Base-by-base conservation (phyloP, 1,284 basidiomycete species). In the Papiliotrema nemorosa region DNA sequence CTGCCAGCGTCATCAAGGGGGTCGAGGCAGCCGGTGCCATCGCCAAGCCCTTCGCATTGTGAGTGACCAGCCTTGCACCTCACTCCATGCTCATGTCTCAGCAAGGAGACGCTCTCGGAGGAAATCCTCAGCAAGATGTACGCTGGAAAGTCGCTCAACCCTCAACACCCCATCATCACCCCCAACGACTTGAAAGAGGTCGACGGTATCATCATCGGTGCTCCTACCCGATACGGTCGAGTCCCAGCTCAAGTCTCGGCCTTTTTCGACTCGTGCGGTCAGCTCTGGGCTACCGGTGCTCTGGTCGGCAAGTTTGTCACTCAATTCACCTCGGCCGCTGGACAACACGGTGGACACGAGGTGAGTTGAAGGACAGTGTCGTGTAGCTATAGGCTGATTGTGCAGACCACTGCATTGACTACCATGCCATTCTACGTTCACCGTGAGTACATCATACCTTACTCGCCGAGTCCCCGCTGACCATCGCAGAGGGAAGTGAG, bases 61-160 rank as follows among this genome's bases (percentile, higher is more conserved):
- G 46, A 48, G 48, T 50, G 44, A 10, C 25, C 37, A 9, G 20
- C 6, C 42, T n/a, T 33, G n/a, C n/a, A 12, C 47, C 7, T 5
- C 6, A 34, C 31, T 45, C 13, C 27, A 5, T 26, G 7, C 47
- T 35, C 18, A 29, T 43, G 35, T 33, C 22, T 42, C 73, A 83
- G 93, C 63, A 76, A 84, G 49, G 92, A 97, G 79, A 96, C 90
- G 7, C 84, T 94, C 50, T 70, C 85, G 2, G 74, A 82, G n/a
- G 86, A 90, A 24, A 77, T 96, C 53, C 79, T 94, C 51, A 71
- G 70, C 54, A 82, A 84, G 76, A 83, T 96, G 82, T 75, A 86
- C 76, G 90, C 88, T 49, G 73, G 73, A 53, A 66, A 66, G 40
- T 74, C 67, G 7, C 70, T 75, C 52, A 70, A 72, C 53, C 69